Conservation (phyloP, 164 flowering plant species). For the Akebia trifoliata region DNA sequence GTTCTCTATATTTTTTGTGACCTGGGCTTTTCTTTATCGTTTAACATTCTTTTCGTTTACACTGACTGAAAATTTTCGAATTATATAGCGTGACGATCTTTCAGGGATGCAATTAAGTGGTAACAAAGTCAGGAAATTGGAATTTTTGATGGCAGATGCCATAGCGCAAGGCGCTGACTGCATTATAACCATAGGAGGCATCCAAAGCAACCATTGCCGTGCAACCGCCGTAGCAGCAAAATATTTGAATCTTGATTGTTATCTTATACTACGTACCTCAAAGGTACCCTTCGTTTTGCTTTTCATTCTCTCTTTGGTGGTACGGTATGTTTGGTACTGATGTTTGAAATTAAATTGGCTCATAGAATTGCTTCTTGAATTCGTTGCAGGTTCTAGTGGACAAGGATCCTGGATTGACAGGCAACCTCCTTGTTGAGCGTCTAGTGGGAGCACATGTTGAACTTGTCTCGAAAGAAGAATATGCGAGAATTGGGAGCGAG, state of each 20-base stretch:
- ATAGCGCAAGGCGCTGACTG: constrained; percentile 81
- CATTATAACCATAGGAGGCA: constrained; percentile 86
- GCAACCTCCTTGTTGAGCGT: constrained; percentile 90
- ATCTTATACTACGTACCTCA: constrained; percentile 82
- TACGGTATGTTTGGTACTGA: not conserved
- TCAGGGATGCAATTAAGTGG: constrained; percentile 96
- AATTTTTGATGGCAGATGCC: constrained; percentile 94
- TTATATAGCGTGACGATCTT: constrained; percentile 79
- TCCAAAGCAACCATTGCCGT: constrained; percentile 97
- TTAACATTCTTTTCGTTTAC: constrained; percentile 3
- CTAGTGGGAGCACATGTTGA: constrained; percentile 84
- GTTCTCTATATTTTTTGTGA: no score
- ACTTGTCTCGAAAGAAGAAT: constrained; percentile 88
- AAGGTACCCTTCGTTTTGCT: constrained; percentile 44
- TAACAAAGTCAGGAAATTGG: constrained; percentile 93
- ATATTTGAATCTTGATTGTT: constrained; percentile 77
- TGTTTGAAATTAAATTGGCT: not conserved
- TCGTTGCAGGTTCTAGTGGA: constrained; percentile 60
- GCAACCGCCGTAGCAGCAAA: constrained; percentile 97
- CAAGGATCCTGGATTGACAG: constrained; percentile 84
- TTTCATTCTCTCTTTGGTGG: not conserved
- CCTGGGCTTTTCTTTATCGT: not conserved
- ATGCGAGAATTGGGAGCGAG: constrained; percentile 70
- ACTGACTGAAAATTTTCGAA: constrained; percentile 20
- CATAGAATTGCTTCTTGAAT: not conserved